Evolutionary conservation across 441 rosid species (phyloP).

Genomic region (Gossypium schwendimanii): DNA sequence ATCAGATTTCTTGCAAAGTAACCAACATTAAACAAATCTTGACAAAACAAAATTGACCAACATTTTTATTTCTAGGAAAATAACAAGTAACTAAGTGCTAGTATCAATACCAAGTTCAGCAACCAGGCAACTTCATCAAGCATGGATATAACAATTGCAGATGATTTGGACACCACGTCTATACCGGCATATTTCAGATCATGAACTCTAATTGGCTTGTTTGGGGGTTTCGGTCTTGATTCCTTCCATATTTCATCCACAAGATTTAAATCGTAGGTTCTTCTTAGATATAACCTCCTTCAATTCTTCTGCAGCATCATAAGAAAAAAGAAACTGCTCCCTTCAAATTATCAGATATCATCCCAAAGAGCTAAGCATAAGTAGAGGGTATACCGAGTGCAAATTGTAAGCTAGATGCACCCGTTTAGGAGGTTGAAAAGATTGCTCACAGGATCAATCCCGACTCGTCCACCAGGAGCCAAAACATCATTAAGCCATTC

Average conservation of each 20-base stretch:
- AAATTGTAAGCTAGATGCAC: background rate
- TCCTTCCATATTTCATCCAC: slow-evolving; percentile 92
- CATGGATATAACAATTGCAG: slow-evolving; percentile 81
- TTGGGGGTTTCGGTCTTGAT: slow-evolving; percentile 79
- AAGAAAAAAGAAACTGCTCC: slow-evolving; percentile 97
- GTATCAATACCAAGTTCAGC: slow-evolving; percentile 68
- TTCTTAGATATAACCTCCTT: slow-evolving; percentile 68
- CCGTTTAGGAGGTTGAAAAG: slow-evolving; percentile 25
- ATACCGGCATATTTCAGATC: slow-evolving; percentile 81
- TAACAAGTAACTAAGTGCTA: background rate
- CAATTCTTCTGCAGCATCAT: slow-evolving; percentile 89
- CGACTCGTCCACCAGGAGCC: slow-evolving; percentile 83
- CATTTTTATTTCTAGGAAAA: background rate
- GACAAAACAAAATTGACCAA: background rate
- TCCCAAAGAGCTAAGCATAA: slow-evolving; percentile 26
- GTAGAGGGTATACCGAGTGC: slow-evolving; percentile 3
- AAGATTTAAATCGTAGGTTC: slow-evolving; percentile 65
- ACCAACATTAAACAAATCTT: background rate
- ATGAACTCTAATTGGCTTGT: slow-evolving; percentile 68
- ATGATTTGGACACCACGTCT: slow-evolving; percentile 69
- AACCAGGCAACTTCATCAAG: slow-evolving; percentile 98
- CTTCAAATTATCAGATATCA: slow-evolving; percentile 62
- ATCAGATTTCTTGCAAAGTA: background rate
- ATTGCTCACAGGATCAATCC: slow-evolving; percentile 87
- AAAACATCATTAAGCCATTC: slow-evolving; percentile 88